Base-by-base conservation (phyloP, 305 asterid species). In the Lippia alba region DNA sequence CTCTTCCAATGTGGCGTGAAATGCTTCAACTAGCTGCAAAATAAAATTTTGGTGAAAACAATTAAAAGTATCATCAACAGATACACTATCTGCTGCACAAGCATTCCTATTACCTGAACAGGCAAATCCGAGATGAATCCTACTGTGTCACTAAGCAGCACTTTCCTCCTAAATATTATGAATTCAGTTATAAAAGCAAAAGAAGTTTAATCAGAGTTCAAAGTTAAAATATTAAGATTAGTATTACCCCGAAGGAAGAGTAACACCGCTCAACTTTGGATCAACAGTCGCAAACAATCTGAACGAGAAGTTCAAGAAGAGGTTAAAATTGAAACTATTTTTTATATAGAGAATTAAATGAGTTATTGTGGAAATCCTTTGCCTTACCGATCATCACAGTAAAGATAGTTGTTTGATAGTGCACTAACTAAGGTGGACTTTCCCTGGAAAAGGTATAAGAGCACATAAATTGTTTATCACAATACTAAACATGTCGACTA, bases 221-320 rank as follows among this genome's bases (percentile, higher is more conserved):
- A 76, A 54, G 32, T 59, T 19, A n/a, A 61, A 46, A 62, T 54
- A 62, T 63, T 71, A 41, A 56, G 17, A 39, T 30, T 59, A 39
- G 60, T 36, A 72, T 80, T 94, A 94, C 99, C 96, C 98, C 66
- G 99, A 91, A 50, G 99, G 99, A 69, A 94, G 94, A 77, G 76
- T 65, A 30, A 92, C 87, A 66, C 97, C 81, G 71, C 98, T 87
- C 53, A 94, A 71, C 82, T 94, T 94, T 6, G 98, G 96, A 81
- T 94, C 99, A 61, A 94, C 99, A 0, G 97, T 94, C 15, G 98
- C 99, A 84, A 94, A 94, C 83, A 94, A 76, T 78, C 99, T 94
- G 96, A 83, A 68, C 70, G 57, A 79, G 53, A 71, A 15, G 39
- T 74, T 44, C 71, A 55, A 58, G 67, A 32, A 66, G 74, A 64